phyloP scores from a whole-genome alignment of 345 rosid genomes.

The Alliaria petiolata region DNA sequence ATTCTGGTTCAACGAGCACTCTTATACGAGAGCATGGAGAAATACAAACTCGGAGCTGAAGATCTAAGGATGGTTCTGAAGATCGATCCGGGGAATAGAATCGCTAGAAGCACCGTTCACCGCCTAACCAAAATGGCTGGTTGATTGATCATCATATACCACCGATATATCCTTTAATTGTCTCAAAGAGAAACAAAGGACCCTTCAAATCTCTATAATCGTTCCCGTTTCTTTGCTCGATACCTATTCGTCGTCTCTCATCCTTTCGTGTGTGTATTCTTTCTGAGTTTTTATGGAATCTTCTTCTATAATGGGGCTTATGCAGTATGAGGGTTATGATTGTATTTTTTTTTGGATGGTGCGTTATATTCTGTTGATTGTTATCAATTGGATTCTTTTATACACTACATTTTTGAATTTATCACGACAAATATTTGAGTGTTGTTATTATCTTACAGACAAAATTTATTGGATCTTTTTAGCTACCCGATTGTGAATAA shows the following conservation, averaged over 20 bases:
- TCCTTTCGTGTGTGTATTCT: conserved; percentile 7
- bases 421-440: background rate
- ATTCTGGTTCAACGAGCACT: conserved; percentile 90
- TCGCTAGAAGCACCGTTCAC: conserved; percentile 95
- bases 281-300: conserved; percentile 1
- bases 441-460: background rate
- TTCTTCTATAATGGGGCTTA: background rate
- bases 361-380: background rate
- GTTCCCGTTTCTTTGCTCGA: background rate
- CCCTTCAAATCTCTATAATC: background rate
- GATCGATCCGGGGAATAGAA: conserved; percentile 81
- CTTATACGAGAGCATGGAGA: conserved; percentile 97
- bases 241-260: no score
- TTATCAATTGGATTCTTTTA: background rate
- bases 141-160: conserved; percentile 21
- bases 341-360: background rate
- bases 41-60: conserved; percentile 94
- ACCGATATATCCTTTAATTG: background rate
- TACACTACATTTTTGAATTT: background rate
- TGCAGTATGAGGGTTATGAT: background rate
- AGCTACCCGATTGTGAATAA: background rate
- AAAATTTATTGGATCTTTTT: background rate
- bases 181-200: background rate
- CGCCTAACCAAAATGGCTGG: conserved; percentile 82
- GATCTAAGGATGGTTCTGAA: conserved; percentile 89